Conservation (phyloP, 805 yeast species). For the Wickerhamomyces strasburgensis region DNA sequence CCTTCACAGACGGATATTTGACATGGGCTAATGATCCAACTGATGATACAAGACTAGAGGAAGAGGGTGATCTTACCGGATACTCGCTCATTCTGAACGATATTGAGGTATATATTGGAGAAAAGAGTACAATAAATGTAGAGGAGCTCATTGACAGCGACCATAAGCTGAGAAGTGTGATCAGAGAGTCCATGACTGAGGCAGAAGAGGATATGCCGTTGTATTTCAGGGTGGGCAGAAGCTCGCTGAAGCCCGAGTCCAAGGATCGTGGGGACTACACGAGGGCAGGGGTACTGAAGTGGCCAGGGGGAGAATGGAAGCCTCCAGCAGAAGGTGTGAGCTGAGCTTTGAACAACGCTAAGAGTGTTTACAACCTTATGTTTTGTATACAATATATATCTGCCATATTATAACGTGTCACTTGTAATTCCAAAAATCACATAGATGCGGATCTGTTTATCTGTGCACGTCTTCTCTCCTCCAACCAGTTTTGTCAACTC, state of each 20-base stretch:
- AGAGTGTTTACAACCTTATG: too few species aligned
- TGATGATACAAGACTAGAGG: conserved; percentile 10
- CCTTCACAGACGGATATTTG: conserved; percentile 15
- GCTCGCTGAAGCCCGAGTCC: conserved; percentile 31
- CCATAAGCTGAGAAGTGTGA: conserved; percentile 24
- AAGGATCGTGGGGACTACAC: conserved; percentile 53
- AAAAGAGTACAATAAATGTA: conserved; percentile 39
- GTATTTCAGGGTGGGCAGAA: conserved; percentile 53
- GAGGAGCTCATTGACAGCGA: conserved; percentile 29
- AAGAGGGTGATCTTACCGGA: conserved; percentile 35
- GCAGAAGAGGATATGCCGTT: conserved; percentile 34
- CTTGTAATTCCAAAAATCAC: too few species aligned
- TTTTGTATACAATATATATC: too few species aligned
- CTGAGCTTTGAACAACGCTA: conserved; percentile 4
- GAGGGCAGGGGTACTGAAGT: conserved; percentile 50
- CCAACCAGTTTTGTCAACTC: too few species aligned
- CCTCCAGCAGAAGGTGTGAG: conserved; percentile 52
- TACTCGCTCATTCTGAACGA: conserved; percentile 73
- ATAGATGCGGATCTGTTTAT: too few species aligned
- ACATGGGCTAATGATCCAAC: conserved; percentile 5
- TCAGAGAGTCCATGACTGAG: conserved; percentile 20
- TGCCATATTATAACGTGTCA: too few species aligned
- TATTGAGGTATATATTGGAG: conserved; percentile 67
- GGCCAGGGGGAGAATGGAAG: conserved; percentile 56
- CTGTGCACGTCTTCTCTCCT: too few species aligned